Evolutionary conservation across 2,329 filamentous ascomycete genomes (phyloP), one percentile per base, ranked within the genome.

Genomic region (Fusarium coffeatum): DNA sequence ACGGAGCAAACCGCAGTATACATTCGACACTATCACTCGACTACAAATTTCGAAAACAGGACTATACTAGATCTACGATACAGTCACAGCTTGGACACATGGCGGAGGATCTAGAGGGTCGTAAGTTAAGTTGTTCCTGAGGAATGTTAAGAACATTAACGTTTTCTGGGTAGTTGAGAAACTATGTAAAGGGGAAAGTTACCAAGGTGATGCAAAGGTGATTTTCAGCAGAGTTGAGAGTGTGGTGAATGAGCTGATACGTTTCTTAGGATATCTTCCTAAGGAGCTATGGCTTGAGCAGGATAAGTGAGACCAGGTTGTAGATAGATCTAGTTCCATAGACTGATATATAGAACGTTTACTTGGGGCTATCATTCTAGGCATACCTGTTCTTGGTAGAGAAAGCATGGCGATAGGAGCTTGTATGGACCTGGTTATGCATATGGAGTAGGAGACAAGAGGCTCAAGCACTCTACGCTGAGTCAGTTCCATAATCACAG

Each of bases 201-300:
- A 40, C 4, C 57, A 45, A 18, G 34, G 43, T 2, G 62, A 68
- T 8, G 63, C 62, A 12, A 68, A 41, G 15, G 25, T 55, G n/a
- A 23, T 67, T 11, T 30, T 69, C 8, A 13, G 23, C 6, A 69
- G 45, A 46, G 51, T 68, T 8, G 34, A 46, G 28, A 46, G 32
- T 37, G 55, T 53, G 6, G 41, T 71, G 6, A 46, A 40, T 30
- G 67, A 71, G 42, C 10, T 64, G 18, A 67, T 47, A 20, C 34
- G 62, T 9, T 69, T 69, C n/a, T 30, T 69, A 8, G 51, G 50
- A 2, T 46, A 48, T 50, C 58, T 71, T 11, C 54, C 67, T 23
- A 71, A 50, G 32, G 67, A 69, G 43, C 30, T 59, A 53, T 69
- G 68, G 68, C 67, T 71, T 57, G 66, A 67, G 5, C 37, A 34